phyloP scores from a whole-genome alignment of 1,139 yeast genomes.

The Kurtzmaniella natalensis region DNA sequence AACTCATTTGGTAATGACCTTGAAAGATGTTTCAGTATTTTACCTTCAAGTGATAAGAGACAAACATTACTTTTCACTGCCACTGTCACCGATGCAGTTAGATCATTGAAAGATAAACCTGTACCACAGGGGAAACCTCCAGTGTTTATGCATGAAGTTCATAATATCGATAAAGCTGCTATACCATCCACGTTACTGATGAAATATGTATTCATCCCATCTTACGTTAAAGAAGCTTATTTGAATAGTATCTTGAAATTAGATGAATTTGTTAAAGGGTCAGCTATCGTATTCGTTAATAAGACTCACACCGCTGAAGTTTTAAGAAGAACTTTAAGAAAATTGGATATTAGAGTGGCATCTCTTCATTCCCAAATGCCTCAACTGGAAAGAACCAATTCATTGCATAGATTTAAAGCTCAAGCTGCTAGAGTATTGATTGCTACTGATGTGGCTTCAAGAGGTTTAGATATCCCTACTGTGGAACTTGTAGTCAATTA shows the following conservation, averaged over 20 bases:
- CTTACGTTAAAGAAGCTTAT: slow-evolving; percentile 87
- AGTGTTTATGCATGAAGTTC: slow-evolving; percentile 80
- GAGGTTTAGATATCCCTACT: slow-evolving; percentile 95
- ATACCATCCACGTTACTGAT: slow-evolving; percentile 71
- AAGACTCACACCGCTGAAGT: slow-evolving; percentile 88
- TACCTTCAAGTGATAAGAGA: slow-evolving; percentile 69
- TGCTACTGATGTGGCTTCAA: slow-evolving; percentile 94
- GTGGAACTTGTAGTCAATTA: slow-evolving; percentile 87
- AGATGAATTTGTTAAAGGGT: slow-evolving; percentile 58
- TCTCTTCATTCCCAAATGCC: slow-evolving; percentile 95
- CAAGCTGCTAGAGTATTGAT: slow-evolving; percentile 88
- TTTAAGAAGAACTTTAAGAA: slow-evolving; percentile 67
- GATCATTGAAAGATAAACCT: slow-evolving; percentile 62
- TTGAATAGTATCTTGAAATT: slow-evolving; percentile 62
- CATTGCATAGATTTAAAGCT: slow-evolving; percentile 88
- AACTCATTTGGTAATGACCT: slow-evolving; percentile 81
- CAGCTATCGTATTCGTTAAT: slow-evolving; percentile 86
- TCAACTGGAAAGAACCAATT: slow-evolving; percentile 84
- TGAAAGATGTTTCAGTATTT: slow-evolving; percentile 60
- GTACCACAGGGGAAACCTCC: slow-evolving; percentile 57
- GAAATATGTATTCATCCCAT: slow-evolving; percentile 59
- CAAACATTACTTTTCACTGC: slow-evolving; percentile 94
- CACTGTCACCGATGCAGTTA: slow-evolving; percentile 89
- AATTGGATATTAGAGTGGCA: slow-evolving; percentile 75
- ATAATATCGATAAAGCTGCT: slow-evolving; percentile 63